Evolutionary conservation across 768 basidiomycete genomes (phyloP), one percentile per base, ranked within the genome.

Genomic region (Lactarius evosmus): DNA sequence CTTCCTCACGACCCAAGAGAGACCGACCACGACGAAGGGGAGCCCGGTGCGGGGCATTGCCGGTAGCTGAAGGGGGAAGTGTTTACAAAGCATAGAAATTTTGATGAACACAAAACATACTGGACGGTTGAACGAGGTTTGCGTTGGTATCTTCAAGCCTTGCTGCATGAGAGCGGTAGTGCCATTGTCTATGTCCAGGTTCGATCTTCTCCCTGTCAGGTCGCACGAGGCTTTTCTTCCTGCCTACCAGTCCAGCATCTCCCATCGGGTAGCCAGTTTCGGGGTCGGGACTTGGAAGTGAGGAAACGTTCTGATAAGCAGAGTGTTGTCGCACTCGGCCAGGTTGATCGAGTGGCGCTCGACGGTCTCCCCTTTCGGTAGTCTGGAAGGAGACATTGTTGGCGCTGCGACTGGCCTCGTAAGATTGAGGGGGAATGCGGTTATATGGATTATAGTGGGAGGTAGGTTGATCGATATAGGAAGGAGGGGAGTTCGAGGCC

Each of bases 191-290:
- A 79, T 98, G 94, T 46, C 86, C 86, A 11, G 95, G 94, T 71
- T 98, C 95, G 69, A 98, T 92, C 80, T 95, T 93, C 79, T 97
- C 95, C 62, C 96, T 80, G 75, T 99, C 96, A 5, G 96, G 96
- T 61, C 83, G 80, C 58, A 98, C 91, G 19, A 99, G 82, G 73
- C 88, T 91, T 81, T 95, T 95, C 82, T 97, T 98, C 72, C 97
- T 78, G 62, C 80, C 77, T 7, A 92, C 82, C 62, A 80, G 78
- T 17, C 78, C 75, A 3, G 80, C 78, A 68, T 85, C 84, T 80
- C 60, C 46, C 65, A 75, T 69, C 50, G 65, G 2, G 68, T 70
- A 61, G 67, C 71, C 57, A 57, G 52, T 61, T 62, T 77, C 72
- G 61, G 73, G 59, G 66, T 78, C 73, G 57, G 75, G 68, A 66